Percentiles rank a stretch among this genome's conserved stretches.
phyloP scores from a whole-genome alignment of 192 early-diverging fungal genomes.

The Backusella psychrophila region DNA sequence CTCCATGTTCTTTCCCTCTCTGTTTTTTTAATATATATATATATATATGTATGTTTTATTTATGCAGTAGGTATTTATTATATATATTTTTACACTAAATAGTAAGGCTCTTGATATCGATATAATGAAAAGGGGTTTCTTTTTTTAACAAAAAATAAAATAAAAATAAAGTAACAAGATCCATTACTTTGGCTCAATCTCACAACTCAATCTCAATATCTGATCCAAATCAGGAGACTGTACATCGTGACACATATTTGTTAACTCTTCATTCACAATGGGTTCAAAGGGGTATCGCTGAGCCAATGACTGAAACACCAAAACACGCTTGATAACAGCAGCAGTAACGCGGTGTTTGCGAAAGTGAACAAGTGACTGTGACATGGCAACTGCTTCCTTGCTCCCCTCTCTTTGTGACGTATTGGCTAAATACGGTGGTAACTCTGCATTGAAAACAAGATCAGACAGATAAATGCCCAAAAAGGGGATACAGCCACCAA shows the following conservation, averaged over 20 bases:
- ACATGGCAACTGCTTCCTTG: slow-evolving; percentile 3
- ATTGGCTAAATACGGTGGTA: slow-evolving; percentile 45
- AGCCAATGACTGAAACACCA: slow-evolving; percentile 53
- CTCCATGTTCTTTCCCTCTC: not conserved
- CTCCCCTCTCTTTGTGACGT: not conserved
- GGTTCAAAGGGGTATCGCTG: slow-evolving; percentile 48
- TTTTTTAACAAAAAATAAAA: not conserved
- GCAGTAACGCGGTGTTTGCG: slow-evolving; percentile 56
- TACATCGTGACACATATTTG: slow-evolving; percentile 27
- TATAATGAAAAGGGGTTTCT: not conserved
- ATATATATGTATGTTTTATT: not conserved
- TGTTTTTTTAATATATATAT: not conserved
- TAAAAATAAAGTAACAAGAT: not conserved
- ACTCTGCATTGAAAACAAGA: slow-evolving; percentile 53
- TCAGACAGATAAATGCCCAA: slow-evolving; percentile 60
- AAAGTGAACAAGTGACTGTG: slow-evolving; percentile 51
- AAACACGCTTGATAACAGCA: slow-evolving; percentile 54
- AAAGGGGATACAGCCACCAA: slow-evolving; percentile 59
- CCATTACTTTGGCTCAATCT: slow-evolving; percentile 4
- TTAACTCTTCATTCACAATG: slow-evolving; percentile 30
- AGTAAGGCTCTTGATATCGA: not conserved
- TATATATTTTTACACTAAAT: not conserved
- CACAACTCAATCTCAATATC: slow-evolving; percentile 10
- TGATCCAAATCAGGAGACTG: slow-evolving; percentile 14
- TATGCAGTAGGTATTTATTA: not conserved